phyloP scores from a whole-genome alignment of 306 rosid genomes.

The Inga oerstediana region DNA sequence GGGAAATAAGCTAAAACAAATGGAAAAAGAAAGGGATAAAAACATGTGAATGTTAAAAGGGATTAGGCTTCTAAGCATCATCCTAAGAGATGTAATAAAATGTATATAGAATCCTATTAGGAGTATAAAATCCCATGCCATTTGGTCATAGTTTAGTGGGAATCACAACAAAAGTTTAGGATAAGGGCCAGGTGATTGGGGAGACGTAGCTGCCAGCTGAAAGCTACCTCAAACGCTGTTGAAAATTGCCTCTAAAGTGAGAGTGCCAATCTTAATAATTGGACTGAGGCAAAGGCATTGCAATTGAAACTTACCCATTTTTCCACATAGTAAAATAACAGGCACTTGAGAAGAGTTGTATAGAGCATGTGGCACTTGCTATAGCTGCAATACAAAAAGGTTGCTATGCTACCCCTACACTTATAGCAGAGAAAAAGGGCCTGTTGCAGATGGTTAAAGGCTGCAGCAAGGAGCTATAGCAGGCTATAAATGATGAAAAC shows the following conservation, averaged over 20 bases:
- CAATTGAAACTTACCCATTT: background rate
- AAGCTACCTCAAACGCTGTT: background rate
- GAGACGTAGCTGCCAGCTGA: background rate
- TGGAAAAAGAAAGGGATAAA: background rate
- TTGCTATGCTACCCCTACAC: background rate
- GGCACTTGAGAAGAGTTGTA: background rate
- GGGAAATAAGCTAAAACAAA: background rate
- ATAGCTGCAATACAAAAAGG: background rate
- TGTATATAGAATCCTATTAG: background rate
- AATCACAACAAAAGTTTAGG: background rate
- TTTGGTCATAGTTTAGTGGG: background rate
- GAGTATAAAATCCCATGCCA: background rate
- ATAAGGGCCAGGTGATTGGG: background rate
- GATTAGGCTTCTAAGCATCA: background rate
- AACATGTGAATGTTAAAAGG: background rate
- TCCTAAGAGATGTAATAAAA: background rate
- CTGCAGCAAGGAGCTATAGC: background rate
- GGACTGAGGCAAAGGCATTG: background rate
- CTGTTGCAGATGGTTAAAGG: background rate
- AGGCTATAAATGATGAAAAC: conserved; percentile 4
- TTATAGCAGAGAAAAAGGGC: background rate
- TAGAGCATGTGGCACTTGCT: background rate
- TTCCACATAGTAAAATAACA: background rate
- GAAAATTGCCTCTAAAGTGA: background rate
- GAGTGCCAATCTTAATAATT: background rate